phyloP scores from a whole-genome alignment of 352 stramenopile species.

The Pythium rhizo-oryzae region DNA sequence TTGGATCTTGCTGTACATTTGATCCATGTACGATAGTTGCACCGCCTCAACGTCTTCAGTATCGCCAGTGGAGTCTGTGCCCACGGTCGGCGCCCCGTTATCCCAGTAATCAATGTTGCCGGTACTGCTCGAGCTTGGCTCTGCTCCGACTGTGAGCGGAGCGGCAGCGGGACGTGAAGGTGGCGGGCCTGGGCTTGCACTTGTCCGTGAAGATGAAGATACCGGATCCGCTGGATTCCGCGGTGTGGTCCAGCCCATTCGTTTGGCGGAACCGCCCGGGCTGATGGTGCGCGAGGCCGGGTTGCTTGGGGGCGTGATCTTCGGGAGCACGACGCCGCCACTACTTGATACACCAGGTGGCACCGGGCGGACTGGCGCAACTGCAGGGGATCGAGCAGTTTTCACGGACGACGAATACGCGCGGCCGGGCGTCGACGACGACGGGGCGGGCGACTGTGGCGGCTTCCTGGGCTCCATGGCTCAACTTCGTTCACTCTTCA shows the following conservation, averaged over 20 bases:
- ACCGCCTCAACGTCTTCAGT: slow-evolving; percentile 36
- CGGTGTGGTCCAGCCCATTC: slow-evolving; percentile 50
- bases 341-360: not conserved
- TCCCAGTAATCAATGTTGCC: slow-evolving; percentile 21
- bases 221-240: slow-evolving; percentile 24
- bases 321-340: slow-evolving; percentile 26
- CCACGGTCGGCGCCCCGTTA: slow-evolving; percentile 21
- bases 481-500: slow-evolving; percentile 1
- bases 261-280: slow-evolving; percentile 4
- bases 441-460: not conserved
- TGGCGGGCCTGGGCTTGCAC: not conserved
- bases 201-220: slow-evolving; percentile 8
- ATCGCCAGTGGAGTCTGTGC: slow-evolving; percentile 1
- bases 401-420: slow-evolving; percentile 13
- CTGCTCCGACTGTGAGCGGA: not conserved
- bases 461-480: slow-evolving; percentile 24
- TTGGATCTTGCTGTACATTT: slow-evolving; percentile 71
- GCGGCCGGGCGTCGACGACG: slow-evolving; percentile 9
- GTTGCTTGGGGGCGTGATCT: slow-evolving; percentile 23
- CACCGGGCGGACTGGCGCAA: slow-evolving; percentile 9
- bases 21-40: slow-evolving; percentile 70
- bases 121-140: not conserved
- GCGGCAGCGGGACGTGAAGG: not conserved
- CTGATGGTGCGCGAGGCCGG: slow-evolving; percentile 6
- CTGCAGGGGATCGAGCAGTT: slow-evolving; percentile 7